Evolutionary conservation across 306 rosid species (phyloP).

Genomic region (Aeschynomene evenia): DNA sequence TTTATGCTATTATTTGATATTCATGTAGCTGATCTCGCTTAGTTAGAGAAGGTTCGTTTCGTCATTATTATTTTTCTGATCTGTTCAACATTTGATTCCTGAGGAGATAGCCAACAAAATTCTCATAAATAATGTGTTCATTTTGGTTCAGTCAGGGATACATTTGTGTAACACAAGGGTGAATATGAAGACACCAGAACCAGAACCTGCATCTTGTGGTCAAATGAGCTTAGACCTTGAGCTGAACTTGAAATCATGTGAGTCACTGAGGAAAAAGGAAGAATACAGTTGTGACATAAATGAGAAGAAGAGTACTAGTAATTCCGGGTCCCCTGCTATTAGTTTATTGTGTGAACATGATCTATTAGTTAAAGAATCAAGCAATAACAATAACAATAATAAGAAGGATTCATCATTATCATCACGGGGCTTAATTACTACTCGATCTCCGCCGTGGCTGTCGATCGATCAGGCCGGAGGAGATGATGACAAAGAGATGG

Average conservation of each 20-base stretch:
- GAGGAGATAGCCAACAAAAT: too few species aligned
- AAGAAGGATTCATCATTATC: too few species aligned
- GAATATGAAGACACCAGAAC: slow-evolving; percentile 46
- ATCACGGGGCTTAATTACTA: slow-evolving; percentile 17
- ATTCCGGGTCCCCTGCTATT: background rate
- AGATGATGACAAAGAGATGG: slow-evolving; percentile 66
- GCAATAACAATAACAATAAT: slow-evolving; percentile 12
- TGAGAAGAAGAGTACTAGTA: slow-evolving; percentile 20
- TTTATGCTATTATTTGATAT: too few species aligned
- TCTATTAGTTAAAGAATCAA: slow-evolving; percentile 19
- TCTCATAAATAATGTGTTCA: background rate
- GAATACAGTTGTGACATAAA: slow-evolving; percentile 9
- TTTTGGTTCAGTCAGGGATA: slow-evolving; percentile 69
- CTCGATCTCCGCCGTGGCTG: slow-evolving; percentile 48
- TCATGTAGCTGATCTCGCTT: too few species aligned
- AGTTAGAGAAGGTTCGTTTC: too few species aligned
- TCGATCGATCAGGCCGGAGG: too few species aligned
- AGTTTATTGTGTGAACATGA: slow-evolving; percentile 17
- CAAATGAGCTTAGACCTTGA: slow-evolving; percentile 76
- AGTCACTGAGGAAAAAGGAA: slow-evolving; percentile 39
- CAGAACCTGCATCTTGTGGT: slow-evolving; percentile 36
- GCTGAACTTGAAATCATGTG: slow-evolving; percentile 71
- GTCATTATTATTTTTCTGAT: too few species aligned
- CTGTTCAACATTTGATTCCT: too few species aligned
- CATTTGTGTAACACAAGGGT: slow-evolving; percentile 70